Evolutionary conservation across 768 basidiomycete genomes (phyloP), one percentile per base, ranked within the genome.

Genomic region (Amanita inopinata): DNA sequence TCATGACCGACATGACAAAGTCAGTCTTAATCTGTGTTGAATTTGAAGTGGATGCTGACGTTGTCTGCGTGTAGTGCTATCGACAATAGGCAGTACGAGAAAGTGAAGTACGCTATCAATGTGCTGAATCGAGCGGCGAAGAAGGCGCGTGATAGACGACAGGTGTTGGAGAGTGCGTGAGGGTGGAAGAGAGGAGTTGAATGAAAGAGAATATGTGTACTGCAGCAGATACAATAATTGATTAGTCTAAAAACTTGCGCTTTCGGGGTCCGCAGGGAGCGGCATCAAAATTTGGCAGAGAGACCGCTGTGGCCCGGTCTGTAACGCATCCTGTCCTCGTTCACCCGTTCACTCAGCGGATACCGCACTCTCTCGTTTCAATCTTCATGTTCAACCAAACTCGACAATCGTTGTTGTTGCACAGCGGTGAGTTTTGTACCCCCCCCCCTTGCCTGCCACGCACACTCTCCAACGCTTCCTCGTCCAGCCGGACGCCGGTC

Each of bases 51-150:
- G 28, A 51, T 49, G 24, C 41, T 47, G 28, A 50, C 41, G 5
- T 22, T 28, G 7, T 9, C 15, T 28, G 37, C 43, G 18, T 48
- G 10, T 57, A 91, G 88, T 46, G 76, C 81, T 5, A 61, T 90
- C 35, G 73, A 76, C 43, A 63, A 67, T 0, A 66, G 68, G 43
- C 76, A 87, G 55, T 75, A 73, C 44, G 88, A 91, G 56, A 84
- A 83, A 58, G 80, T 89, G 43, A 91, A 90, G 61, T 81, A 84
- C 52, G 79, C 82, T 0, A 71, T 93, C 47, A 61, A 83, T 30
- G 52, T 63, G 20, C 66, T 91, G 33, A 81, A 85, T 56, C 71
- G 89, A 41, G 74, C 79, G 4, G 83, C 85, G 19, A 70, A 83
- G 35, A 86, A 84, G 58, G 71, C 77, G 41, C 74, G 82, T 23